Evolutionary conservation across 2,329 filamentous ascomycete species (phyloP), one percentile per base, ranked within the genome.

Genomic region (Beauveria varroae): DNA sequence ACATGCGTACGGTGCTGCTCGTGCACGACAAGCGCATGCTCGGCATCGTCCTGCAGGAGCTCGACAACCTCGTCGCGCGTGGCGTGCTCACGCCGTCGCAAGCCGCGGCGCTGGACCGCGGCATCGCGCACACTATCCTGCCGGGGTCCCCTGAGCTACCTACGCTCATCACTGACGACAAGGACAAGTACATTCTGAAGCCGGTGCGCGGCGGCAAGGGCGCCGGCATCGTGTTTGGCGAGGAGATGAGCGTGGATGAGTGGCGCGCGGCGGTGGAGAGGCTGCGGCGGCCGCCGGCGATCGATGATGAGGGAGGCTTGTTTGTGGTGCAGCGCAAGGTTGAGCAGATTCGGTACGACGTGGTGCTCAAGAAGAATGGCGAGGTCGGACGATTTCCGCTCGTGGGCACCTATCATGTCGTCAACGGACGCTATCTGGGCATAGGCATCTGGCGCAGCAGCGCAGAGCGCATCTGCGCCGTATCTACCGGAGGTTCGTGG

Each of bases 21-120:
- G 70, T 75, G 1, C 76, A 78, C 61, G 76, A 78, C 64, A 78
- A 78, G 62, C 71, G 76, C 3, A 76, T 78, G 72, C 65, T 78
- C 1, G 74, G 74, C 9, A 69, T 78, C 12, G 63, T 78, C 4
- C 69, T 64, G 40, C 70, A 75, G 54, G 74, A 78, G 58, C 61
- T 75, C 0, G 57, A 63, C 4, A n/a, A 49, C 0, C 58, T 78
- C 6, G 62, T 72, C 3, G 60, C 37, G 1, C 66, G 67, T 1
- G 22, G 60, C 1, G 68, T 71, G 1, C 57, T 77, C 5, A 73
- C 68, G 0, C 16, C 62, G 14, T 0, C 72, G 9, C 53, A 76
- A 60, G 72, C 65, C 1, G 43, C 58, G 3, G 59, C 57, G 9
- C 63, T 75, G 9, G 62, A 68, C 26, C 57, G 59, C 2, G 70